Base-by-base conservation (phyloP, 345 rosid genomes). In the Citrus sinensis region DNA sequence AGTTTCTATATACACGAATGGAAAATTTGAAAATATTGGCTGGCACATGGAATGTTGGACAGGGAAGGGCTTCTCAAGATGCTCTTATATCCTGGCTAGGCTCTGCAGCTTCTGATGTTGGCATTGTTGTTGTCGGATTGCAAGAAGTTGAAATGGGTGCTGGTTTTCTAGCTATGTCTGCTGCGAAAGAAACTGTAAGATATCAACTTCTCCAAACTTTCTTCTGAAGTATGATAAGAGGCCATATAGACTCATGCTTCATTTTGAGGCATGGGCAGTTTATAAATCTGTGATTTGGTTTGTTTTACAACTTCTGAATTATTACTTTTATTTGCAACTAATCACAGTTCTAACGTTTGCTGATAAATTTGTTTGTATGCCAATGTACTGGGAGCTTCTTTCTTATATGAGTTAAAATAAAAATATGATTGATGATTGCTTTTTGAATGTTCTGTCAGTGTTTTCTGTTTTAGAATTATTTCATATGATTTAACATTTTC, bases 141-240 rank as follows among this genome's bases (percentile, higher is more conserved):
- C 97, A 93, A 84, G 97, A 93, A 77, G 95, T 93, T 78, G 97
- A 91, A 81, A 93, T 91, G 95, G 95, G 97, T 74, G 95, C 97
- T 39, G 95, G 95, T 82, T 87, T 90, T 86, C 92, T 93, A 77
- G 97, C 97, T 67, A 88, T 93, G 92, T 93, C 97, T 22, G 97
- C 97, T 19, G 94, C 95, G 54, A 91, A 86, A 87, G 97, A 93
- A 88, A 90, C 97, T 30, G 97, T 91, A 89, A 86, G 92, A 74
- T 86, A 66, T 82, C 80, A 22, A 39, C 67, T 73, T 54, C 37
- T 29, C 51, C 42, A 37, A 73, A 76, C 74, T 68, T 56, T 63
- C 64, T 70, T 74, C 55, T 67, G 16, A 27, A 62, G 42, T 69
- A 32, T 42, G 25, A 35, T 58, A 34, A 49, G 37, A 63, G 30